Percentiles rank a stretch among this genome's conserved stretches.
Evolutionary conservation across 148 eudicot species (phyloP).

Genomic region (Selenicereus undatus): DNA sequence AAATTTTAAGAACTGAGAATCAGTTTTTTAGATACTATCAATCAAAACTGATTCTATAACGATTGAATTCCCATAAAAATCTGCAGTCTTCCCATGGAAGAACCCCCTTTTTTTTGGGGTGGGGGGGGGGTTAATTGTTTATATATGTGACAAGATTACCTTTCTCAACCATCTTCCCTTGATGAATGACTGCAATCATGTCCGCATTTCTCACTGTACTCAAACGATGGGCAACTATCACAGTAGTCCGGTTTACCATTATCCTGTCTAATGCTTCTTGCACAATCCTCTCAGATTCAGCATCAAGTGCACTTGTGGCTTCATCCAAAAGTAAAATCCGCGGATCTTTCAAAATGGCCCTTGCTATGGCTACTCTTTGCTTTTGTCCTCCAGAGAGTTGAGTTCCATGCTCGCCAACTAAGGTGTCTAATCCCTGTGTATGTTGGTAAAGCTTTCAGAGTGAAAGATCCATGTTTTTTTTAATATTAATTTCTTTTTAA

Average conservation of each 20-base stretch:
- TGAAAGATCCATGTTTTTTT: neutral
- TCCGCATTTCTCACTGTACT: slow-evolving; percentile 74
- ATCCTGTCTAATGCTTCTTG: slow-evolving; percentile 81
- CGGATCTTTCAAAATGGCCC: slow-evolving; percentile 81
- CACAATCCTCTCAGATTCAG: slow-evolving; percentile 74
- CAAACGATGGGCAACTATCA: slow-evolving; percentile 80
- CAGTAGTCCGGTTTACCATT: slow-evolving; percentile 74
- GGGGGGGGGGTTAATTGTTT: neutral
- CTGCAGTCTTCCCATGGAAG: neutral
- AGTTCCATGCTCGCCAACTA: slow-evolving; percentile 85
- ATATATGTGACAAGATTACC: slow-evolving; percentile 34
- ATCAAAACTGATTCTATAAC: neutral
- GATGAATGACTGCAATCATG: slow-evolving; percentile 71
- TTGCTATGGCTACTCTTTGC: slow-evolving; percentile 85
- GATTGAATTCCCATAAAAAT: neutral
- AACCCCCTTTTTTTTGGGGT: neutral
- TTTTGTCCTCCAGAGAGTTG: slow-evolving; percentile 90
- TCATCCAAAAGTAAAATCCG: slow-evolving; percentile 77
- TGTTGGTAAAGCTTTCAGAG: neutral
- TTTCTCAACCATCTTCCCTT: slow-evolving; percentile 76
- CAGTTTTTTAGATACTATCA: neutral
- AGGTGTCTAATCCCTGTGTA: slow-evolving; percentile 66
- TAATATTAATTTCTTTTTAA: neutral
- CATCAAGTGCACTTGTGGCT: slow-evolving; percentile 94
- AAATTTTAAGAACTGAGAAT: neutral